Conservation (phyloP, 768 basidiomycete species). For the Thelephora ganbajun region DNA sequence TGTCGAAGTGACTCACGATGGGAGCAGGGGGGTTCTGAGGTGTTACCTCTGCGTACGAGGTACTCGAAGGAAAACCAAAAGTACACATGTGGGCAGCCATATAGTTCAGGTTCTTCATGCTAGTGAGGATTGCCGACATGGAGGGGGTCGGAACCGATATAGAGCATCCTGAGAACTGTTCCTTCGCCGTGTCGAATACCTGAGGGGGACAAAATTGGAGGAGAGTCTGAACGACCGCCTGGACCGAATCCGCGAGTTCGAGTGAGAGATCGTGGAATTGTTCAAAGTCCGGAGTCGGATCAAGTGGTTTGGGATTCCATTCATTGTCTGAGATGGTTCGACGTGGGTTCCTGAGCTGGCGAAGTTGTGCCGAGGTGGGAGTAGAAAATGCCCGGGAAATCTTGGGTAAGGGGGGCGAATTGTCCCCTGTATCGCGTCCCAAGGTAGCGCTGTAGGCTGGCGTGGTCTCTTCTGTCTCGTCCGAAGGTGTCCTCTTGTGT, state of each 20-base stretch:
- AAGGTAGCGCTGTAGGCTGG: slow-evolving; percentile 15
- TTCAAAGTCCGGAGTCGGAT: slow-evolving; percentile 17
- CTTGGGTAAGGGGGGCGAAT: slow-evolving; percentile 24
- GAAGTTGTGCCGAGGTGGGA: slow-evolving; percentile 71
- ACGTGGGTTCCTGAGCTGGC: slow-evolving; percentile 57
- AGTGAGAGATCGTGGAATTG: slow-evolving; percentile 60
- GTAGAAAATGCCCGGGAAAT: slow-evolving; percentile 70
- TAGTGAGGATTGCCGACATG: slow-evolving; percentile 77
- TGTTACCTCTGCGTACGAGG: slow-evolving; percentile 1
- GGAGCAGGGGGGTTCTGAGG: slow-evolving; percentile 3
- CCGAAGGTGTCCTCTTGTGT: slow-evolving; percentile 7
- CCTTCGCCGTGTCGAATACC: slow-evolving; percentile 82
- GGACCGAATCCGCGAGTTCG: slow-evolving; percentile 84
- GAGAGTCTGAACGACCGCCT: slow-evolving; percentile 83
- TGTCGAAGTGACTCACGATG: slow-evolving; percentile 57
- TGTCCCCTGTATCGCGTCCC: slow-evolving; percentile 15
- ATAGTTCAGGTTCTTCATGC: slow-evolving; percentile 90
- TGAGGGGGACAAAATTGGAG: slow-evolving; percentile 85
- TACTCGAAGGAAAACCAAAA: slow-evolving; percentile 17
- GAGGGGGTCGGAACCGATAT: slow-evolving; percentile 79
- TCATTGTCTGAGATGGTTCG: slow-evolving; percentile 16
- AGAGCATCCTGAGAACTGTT: slow-evolving; percentile 84
- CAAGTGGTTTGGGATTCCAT: slow-evolving; percentile 11
- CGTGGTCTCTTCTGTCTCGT: slow-evolving; percentile 18
- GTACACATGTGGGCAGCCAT: slow-evolving; percentile 74